Percentiles rank a stretch among this genome's conserved stretches.
These are phyloP conservation scores for Hypoxylon trugodes DNA, from an alignment of 495 filamentous ascomycete species.

Conservation along the genomic window DNA sequence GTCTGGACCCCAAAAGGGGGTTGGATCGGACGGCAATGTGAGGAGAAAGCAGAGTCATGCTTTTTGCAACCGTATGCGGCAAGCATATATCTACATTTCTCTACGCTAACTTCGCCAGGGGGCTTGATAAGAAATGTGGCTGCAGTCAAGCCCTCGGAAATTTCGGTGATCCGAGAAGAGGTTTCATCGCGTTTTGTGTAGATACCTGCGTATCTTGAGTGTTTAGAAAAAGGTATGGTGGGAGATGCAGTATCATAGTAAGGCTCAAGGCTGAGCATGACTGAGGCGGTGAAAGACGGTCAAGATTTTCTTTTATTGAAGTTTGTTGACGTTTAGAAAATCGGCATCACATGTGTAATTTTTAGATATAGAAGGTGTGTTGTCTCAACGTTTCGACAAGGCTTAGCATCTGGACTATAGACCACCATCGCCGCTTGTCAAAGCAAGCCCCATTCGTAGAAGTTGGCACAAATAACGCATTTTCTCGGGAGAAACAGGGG, in stretches of 20 bases:
- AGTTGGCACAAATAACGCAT: not conserved
- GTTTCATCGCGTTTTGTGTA: not conserved
- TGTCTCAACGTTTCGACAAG: slow-evolving; percentile 8
- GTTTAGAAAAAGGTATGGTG: slow-evolving; percentile 11
- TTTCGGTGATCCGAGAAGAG: slow-evolving; percentile 25
- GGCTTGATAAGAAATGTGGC: slow-evolving; percentile 18
- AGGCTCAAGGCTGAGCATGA: slow-evolving; percentile 32
- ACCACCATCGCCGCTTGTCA: not conserved
- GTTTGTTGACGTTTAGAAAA: slow-evolving; percentile 8
- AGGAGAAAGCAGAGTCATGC: slow-evolving; percentile 10
- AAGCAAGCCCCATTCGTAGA: not conserved
- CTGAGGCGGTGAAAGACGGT: slow-evolving; percentile 14
- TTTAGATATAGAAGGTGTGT: not conserved
- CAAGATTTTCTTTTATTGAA: slow-evolving; percentile 3
- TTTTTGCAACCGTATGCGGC: slow-evolving; percentile 1
- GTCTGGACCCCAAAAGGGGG: slow-evolving; percentile 2
- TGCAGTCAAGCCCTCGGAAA: slow-evolving; percentile 18
- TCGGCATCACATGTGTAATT: not conserved
- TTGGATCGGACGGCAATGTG: slow-evolving; percentile 10
- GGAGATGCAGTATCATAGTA: slow-evolving; percentile 27
- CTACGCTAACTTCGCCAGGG: slow-evolving; percentile 8
- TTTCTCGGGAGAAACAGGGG: slow-evolving; percentile 23
- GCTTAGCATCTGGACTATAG: not conserved
- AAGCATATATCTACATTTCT: slow-evolving; percentile 15
- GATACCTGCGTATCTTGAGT: not conserved